Base-by-base conservation (phyloP, 768 basidiomycete species). In the Serendipita sp. region DNA sequence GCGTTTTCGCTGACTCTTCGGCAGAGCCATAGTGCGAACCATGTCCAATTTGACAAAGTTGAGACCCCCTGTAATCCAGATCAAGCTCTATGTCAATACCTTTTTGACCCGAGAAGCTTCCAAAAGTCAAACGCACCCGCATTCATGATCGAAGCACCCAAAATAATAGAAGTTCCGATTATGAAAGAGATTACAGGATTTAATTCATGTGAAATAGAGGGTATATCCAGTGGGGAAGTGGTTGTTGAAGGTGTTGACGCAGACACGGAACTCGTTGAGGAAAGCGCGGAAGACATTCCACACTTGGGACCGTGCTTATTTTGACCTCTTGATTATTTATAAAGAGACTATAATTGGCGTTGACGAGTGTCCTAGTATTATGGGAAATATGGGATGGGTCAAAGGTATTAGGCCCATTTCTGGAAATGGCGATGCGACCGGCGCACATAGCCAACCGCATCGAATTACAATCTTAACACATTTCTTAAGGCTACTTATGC, bases 21-120 rank as follows among this genome's bases (percentile, higher is more conserved):
- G 94, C 58, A 95, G 76, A 30, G 79, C 77, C 68, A 79, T 86
- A 30, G 86, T 90, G 51, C 86, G 79, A 34, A 87, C 85, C 86
- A 88, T 92, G 75, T 96, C 94, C 46, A 95, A 76, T 74, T 97
- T 98, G 44, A 92, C 93, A 66, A 97, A 77, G 72, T 96, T 97
- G 46, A 98, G 79, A n/a, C 94, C 94, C 0, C 76, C 70, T 7
- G 74, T 74, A 45, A 74, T 8, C 8, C 30, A 18, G n/a, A 32
- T 51, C 5, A 51, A 18, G 48, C 48, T 1, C 51, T 48, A 2
- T 65, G 67, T 35, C 30, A 64, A 60, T 28, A 34, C 24, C 4
- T 37, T 38, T 32, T 16, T 28, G 11, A n/a, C 3, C n/a, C 11
- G 18, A 3, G 28, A 3, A 3, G 7, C 54, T 45, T 24, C 35